phyloP scores from a whole-genome alignment of 345 rosid genomes.

The Eucalyptus camaldulensis region DNA sequence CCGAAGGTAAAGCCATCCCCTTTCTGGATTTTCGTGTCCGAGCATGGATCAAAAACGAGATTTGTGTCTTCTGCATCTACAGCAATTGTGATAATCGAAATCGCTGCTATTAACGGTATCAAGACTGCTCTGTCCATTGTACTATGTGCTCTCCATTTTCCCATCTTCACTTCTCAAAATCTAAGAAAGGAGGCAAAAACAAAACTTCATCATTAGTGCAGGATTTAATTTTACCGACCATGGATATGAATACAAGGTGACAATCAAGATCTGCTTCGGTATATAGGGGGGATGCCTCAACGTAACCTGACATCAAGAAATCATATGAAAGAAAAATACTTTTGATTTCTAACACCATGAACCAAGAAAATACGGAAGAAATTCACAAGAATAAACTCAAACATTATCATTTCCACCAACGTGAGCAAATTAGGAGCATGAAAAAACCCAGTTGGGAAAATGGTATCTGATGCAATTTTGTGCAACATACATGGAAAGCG shows the following conservation, averaged over 20 bases:
- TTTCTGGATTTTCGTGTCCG: constrained; percentile 48
- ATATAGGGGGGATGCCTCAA: neutral
- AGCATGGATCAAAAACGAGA: constrained; percentile 50
- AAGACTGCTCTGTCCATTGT: neutral
- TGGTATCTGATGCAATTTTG: neutral
- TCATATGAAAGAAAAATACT: neutral
- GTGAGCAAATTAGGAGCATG: neutral
- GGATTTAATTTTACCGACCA: neutral
- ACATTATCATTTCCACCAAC: neutral
- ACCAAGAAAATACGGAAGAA: neutral
- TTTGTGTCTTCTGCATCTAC: constrained; percentile 44
- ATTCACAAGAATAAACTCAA: neutral
- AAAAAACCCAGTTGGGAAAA: neutral
- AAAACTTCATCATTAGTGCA: neutral
- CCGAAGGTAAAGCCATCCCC: constrained; percentile 76
- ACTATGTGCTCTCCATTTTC: neutral
- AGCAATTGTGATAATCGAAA: neutral
- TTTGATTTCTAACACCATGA: neutral
- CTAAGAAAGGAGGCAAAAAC: neutral
- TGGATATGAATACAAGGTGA: neutral
- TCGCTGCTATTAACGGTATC: neutral
- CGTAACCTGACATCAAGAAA: neutral
- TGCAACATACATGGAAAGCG: neutral
- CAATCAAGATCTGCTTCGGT: neutral
- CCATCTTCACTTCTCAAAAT: neutral